Evolutionary conservation across 768 basidiomycete species (phyloP).

Genomic region (Pholiota microspora): DNA sequence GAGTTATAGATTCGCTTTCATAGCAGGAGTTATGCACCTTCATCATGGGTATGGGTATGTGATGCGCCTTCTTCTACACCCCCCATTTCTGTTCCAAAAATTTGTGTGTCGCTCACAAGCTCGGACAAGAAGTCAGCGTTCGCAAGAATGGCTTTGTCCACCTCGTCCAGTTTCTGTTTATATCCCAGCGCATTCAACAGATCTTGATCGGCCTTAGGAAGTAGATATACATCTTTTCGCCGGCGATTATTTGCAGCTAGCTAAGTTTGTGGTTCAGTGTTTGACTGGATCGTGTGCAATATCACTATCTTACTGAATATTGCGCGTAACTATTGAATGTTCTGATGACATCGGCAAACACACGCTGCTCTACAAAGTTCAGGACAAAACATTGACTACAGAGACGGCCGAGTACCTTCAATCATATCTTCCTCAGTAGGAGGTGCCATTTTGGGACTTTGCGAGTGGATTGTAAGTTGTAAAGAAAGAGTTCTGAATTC

Average conservation of each 20-base stretch:
- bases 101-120: slow-evolving; percentile 77
- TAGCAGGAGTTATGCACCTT: background rate
- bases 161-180: slow-evolving; percentile 71
- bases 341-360: slow-evolving; percentile 73
- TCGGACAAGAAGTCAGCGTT: slow-evolving; percentile 77
- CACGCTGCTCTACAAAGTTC: slow-evolving; percentile 50
- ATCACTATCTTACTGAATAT: slow-evolving; percentile 54
- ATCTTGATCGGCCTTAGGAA: slow-evolving; percentile 68
- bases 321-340: slow-evolving; percentile 76
- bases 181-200: slow-evolving; percentile 71
- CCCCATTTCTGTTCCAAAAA: slow-evolving; percentile 62
- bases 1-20: too few species aligned
- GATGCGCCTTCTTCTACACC: slow-evolving; percentile 24
- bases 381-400: background rate
- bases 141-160: slow-evolving; percentile 76
- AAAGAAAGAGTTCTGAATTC: too few species aligned
- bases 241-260: slow-evolving; percentile 58
- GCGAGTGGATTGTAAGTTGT: background rate
- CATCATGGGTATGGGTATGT: slow-evolving; percentile 10
- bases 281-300: slow-evolving; percentile 1
- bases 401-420: slow-evolving; percentile 2
- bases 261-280: slow-evolving; percentile 24
- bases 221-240: slow-evolving; percentile 72
- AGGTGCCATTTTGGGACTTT: background rate
- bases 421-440: slow-evolving; percentile 2